Base-by-base conservation (phyloP, 176 grass and related monocot genomes). In the Areca catechu region DNA sequence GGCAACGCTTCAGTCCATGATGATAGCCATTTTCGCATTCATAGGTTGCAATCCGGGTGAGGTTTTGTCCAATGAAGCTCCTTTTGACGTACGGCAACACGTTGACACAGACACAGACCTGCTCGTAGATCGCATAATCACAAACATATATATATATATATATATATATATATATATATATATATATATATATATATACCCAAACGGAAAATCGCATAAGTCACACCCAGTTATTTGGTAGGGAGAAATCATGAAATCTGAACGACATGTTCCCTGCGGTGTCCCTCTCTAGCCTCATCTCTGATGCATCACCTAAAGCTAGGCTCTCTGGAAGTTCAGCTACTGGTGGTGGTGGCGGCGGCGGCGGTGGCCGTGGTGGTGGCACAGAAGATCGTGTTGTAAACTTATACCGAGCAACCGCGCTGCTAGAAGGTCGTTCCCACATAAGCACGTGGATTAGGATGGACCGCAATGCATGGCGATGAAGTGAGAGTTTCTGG, bases 401-500 rank as follows among this genome's bases (percentile, higher is more conserved):
- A 1, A 20, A 15, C 22, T 24, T 24, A 20, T 25, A 58, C 48
- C 50, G 64, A 24, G 53, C 20, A 16, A 49, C 34, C 0, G 34
- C 7, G 10, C 34, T 43, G 34, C 34, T 43, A 1, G 34, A 43
- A 43, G 51, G 71, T 7, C 50, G 70, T 24, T 83, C 76, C 85
- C 90, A 95, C 66, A 80, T 59, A 43, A 95, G 69, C 20, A 95
- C 47, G 23, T 95, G 85, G 5, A 95, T 72, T 56, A 82, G 74
- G 66, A 89, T 86, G 2, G 90, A 76, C 5, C 74, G 65, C 58
- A 89, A 61, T 0, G 85, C 79, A 3, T 86, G 75, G 27, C 90
- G 75, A 67, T 89, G 82, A 66, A 95, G 22, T 27, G 85, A 83
- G 5, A 89, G 70, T 66, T 89, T 95, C 27, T 95, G 85, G 73